A percentile compares a stretch with the other conserved stretches of the same genome.
Evolutionary conservation across 1,284 basidiomycete genomes (phyloP).

Genomic region (Boletellus deceptivus): DNA sequence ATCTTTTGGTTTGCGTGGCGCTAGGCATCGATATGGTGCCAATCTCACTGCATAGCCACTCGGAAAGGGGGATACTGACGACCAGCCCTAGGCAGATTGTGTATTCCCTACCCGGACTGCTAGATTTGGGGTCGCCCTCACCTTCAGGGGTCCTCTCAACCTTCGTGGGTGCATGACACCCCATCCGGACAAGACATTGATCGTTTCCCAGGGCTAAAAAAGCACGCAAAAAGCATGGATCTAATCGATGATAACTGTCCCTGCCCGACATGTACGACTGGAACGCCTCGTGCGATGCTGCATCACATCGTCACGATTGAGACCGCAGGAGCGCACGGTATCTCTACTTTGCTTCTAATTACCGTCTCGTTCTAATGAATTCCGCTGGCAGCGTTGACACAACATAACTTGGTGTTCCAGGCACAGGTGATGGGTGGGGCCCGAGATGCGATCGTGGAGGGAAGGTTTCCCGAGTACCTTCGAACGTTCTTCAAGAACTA

Average conservation of each 20-base stretch:
- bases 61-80: neutral
- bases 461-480: conserved; percentile 74
- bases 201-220: conserved; percentile 51
- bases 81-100: conserved; percentile 68
- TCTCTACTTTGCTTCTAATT: conserved; percentile 22
- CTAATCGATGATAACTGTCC: conserved; percentile 75
- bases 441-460: conserved; percentile 72
- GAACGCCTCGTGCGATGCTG: conserved; percentile 66
- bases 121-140: conserved; percentile 82
- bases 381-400: conserved; percentile 56
- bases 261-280: conserved; percentile 72
- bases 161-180: conserved; percentile 50
- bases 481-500: conserved; percentile 70
- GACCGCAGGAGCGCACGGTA: conserved; percentile 79
- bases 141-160: conserved; percentile 75
- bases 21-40: conserved; percentile 85
- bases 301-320: conserved; percentile 74
- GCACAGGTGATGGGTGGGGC: conserved; percentile 79
- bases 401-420: conserved; percentile 81
- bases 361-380: conserved; percentile 22
- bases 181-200: conserved; percentile 4
- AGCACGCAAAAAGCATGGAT: conserved; percentile 63
- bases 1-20: conserved; percentile 82
- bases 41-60: conserved; percentile 10
- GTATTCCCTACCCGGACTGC: conserved; percentile 88